A percentile compares a stretch with the other conserved stretches of the same genome.
Conservation (phyloP, 176 grass and related monocot genomes). For the Chrysopogon serrulatus region DNA sequence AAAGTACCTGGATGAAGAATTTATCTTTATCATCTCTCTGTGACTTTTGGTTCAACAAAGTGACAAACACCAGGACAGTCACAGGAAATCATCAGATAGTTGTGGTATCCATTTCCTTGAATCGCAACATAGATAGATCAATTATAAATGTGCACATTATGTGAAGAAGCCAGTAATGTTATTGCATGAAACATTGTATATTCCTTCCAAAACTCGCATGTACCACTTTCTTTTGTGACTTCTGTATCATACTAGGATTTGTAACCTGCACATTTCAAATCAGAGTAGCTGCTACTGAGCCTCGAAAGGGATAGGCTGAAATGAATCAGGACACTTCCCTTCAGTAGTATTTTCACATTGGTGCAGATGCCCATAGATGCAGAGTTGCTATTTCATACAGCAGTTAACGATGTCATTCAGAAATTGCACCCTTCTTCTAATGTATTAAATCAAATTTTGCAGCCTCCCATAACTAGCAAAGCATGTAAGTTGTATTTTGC, state of each 20-base stretch:
- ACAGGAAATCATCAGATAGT: neutral
- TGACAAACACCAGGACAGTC: neutral
- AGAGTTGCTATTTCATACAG: neutral
- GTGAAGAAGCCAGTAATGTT: neutral
- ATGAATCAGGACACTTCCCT: neutral
- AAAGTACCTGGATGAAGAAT: conserved; percentile 30
- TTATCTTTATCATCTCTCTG: neutral
- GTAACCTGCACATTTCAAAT: neutral
- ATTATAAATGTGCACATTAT: neutral
- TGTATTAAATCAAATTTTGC: neutral
- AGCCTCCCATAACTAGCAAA: neutral
- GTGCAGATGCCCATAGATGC: neutral
- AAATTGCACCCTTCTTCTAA: neutral
- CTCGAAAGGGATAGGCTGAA: neutral
- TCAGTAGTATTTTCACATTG: neutral
- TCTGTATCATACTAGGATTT: neutral
- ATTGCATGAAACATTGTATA: neutral
- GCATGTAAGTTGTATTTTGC: neutral
- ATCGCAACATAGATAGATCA: neutral
- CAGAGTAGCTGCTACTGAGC: neutral
- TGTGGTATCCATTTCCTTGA: neutral
- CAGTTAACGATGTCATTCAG: neutral
- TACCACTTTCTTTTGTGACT: neutral
- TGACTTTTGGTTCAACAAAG: neutral
- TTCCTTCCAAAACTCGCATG: neutral